Evolutionary conservation across 2,329 filamentous ascomycete species (phyloP).

Genomic region (Monosporascus sp.): DNA sequence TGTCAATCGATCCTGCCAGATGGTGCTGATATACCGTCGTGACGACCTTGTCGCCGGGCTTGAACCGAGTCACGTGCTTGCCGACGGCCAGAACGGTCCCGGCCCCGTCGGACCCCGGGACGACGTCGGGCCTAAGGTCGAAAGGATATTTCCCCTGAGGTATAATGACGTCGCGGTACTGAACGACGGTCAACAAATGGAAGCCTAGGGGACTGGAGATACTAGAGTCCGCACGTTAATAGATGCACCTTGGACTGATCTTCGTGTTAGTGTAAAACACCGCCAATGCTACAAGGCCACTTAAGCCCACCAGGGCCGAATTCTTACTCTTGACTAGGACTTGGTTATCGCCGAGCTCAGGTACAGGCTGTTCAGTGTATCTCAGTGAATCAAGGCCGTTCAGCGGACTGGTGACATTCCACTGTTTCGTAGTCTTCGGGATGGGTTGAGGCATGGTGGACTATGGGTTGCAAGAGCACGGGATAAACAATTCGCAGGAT

Average conservation of each 20-base stretch:
- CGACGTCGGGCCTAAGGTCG: conserved; percentile 14
- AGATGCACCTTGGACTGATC: conserved; percentile 11
- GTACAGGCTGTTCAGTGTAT: conserved; percentile 7
- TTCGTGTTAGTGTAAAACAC: not conserved
- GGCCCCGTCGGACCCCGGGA: conserved; percentile 43
- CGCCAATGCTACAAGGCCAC: not conserved
- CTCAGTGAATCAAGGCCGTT: conserved; percentile 8
- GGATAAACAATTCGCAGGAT: no score
- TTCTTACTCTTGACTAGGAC: conserved; percentile 13
- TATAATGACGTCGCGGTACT: conserved; percentile 7
- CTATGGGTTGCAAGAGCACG: not conserved
- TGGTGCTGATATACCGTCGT: conserved; percentile 21
- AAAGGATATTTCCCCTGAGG: conserved; percentile 17
- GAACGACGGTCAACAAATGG: not conserved
- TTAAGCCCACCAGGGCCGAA: no score
- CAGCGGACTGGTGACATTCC: conserved; percentile 7
- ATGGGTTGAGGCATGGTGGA: conserved; percentile 3
- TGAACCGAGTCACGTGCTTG: conserved; percentile 42
- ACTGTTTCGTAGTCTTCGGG: conserved; percentile 9
- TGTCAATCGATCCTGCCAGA: conserved; percentile 14
- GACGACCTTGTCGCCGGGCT: conserved; percentile 45
- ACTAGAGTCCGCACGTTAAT: conserved; percentile 8
- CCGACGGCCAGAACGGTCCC: conserved; percentile 45
- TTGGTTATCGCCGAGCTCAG: conserved; percentile 12
- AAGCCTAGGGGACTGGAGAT: not conserved